Base-by-base conservation (phyloP, 2,329 filamentous ascomycete species). In the Alternaria brassicae region DNA sequence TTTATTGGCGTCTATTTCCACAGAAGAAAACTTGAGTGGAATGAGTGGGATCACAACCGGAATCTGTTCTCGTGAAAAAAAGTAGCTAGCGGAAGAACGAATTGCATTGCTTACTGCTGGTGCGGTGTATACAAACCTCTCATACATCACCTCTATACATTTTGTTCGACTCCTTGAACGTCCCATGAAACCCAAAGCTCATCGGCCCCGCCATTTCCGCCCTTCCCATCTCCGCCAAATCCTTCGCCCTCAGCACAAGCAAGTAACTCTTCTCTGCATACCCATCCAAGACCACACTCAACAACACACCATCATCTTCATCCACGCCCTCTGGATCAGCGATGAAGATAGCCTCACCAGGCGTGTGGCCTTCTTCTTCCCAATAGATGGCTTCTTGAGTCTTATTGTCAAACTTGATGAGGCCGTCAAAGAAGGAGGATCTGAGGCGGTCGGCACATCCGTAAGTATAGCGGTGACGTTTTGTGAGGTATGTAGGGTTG, bases 331-430 rank as follows among this genome's bases (percentile, higher is more conserved):
- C 75, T 0, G 85, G 85, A 30, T 82, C 77, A 1, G 83, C 78
- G 1, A 92, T 81, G 61, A 91, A 92, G 30, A 92, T 86, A 0
- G 89, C 81, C 74, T 92, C 90, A 2, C 89, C 86, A 0, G 90
- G 89, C 0, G 87, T 89, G 67, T 91, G 88, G 0, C 84, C 87
- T 1, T 78, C 72, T 0, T 81, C 80, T 10, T 84, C 81, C 89
- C 89, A 92, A 60, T 84, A 79, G 3, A 84, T 61, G 0, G 81
- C 79, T 27, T 81, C 80, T 10, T 83, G 78, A 0, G 84, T 88
- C 9, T 78, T 66, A 3, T 86, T 80, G 69, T 92, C 88, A 17
- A 86, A 88, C 76, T 92, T 92, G 65, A 83, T 82, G 27, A 92
- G 79, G 0, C 82, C 82, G 66, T 92, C 89, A 47, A 88, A 77